A percentile compares a stretch with the other conserved stretches of the same genome.
Conservation (phyloP, 1,284 basidiomycete species). For the Sanguinoderma infundibulare region DNA sequence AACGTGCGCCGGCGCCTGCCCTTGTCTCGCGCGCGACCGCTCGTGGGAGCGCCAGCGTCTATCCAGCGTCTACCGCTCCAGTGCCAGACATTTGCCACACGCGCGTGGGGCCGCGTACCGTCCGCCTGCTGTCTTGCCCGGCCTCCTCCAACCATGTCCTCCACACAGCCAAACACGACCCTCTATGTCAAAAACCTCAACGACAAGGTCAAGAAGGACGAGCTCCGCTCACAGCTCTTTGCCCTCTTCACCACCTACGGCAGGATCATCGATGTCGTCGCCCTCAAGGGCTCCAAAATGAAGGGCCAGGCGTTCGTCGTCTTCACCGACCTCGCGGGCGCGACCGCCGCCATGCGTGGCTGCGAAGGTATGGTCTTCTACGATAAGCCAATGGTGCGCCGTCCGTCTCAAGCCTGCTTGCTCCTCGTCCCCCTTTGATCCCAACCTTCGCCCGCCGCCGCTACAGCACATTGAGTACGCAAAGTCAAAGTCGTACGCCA, state of each 20-base stretch:
- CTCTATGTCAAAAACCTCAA: slow-evolving; percentile 96
- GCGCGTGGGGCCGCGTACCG: background rate
- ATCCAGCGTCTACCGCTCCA: no score
- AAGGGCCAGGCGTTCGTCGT: slow-evolving; percentile 97
- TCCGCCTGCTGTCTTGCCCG: background rate
- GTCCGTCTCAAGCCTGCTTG: slow-evolving; percentile 32
- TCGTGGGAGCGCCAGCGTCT: slow-evolving; percentile 9
- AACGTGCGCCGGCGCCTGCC: slow-evolving; percentile 20
- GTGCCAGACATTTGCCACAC: slow-evolving; percentile 5
- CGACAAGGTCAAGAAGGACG: slow-evolving; percentile 93
- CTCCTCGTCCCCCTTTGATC: slow-evolving; percentile 38
- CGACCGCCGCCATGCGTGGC: slow-evolving; percentile 90
- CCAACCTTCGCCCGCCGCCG: slow-evolving; percentile 29
- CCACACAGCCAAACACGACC: slow-evolving; percentile 78
- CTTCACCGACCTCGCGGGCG: slow-evolving; percentile 87
- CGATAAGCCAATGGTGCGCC: slow-evolving; percentile 84
- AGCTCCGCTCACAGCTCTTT: slow-evolving; percentile 85
- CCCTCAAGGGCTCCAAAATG: slow-evolving; percentile 88
- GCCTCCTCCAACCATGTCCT: slow-evolving; percentile 29
- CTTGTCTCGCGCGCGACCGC: background rate
- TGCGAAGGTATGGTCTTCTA: slow-evolving; percentile 94
- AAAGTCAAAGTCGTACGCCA: slow-evolving; percentile 85
- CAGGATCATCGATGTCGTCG: slow-evolving; percentile 91
- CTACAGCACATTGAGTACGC: slow-evolving; percentile 86
- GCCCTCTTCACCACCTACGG: slow-evolving; percentile 94